A percentile compares a stretch with the other conserved stretches of the same genome.
These are phyloP conservation scores for Lunasporangiospora selenospora DNA, from an alignment of 192 early-diverging fungal genomes.

Conservation along the genomic window DNA sequence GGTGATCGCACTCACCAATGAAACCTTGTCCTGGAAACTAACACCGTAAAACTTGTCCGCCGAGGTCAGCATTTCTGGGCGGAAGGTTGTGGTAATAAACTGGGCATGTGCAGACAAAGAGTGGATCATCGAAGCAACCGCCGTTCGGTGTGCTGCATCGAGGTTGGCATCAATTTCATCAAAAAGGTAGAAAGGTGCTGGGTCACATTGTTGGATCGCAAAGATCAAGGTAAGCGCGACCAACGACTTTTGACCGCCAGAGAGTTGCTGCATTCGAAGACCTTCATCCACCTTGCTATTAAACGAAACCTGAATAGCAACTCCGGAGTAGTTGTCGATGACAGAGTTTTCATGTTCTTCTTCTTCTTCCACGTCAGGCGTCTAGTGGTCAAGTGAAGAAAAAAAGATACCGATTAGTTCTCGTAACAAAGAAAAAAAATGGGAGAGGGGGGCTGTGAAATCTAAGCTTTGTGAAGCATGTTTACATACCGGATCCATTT, in stretches of 20 bases:
- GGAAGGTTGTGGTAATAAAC: slow-evolving; percentile 98
- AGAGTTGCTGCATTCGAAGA: slow-evolving; percentile 93
- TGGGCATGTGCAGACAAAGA: slow-evolving; percentile 85
- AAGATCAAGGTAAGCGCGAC: slow-evolving; percentile 98
- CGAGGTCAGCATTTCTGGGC: slow-evolving; percentile 90
- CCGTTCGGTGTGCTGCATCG: slow-evolving; percentile 92
- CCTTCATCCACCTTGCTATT: slow-evolving; percentile 88
- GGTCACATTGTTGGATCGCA: slow-evolving; percentile 98
- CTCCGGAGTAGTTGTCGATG: slow-evolving; percentile 89
- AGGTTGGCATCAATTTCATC: slow-evolving; percentile 99
- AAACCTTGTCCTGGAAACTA: slow-evolving; percentile 95
- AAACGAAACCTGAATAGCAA: slow-evolving; percentile 94
- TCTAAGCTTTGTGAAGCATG: no score
- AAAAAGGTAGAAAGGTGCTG: slow-evolving; percentile 99
- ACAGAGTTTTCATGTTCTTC: slow-evolving; percentile 42
- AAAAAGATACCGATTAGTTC: background rate
- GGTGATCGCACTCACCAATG: slow-evolving; percentile 77
- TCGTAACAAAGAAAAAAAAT: no score
- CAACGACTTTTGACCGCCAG: slow-evolving; percentile 97
- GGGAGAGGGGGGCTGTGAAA: no score
- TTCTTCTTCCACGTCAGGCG: slow-evolving; percentile 44
- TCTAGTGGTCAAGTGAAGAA: slow-evolving; percentile 1
- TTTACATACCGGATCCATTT: slow-evolving; percentile 59
- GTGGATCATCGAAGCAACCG: slow-evolving; percentile 96
- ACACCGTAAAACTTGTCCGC: slow-evolving; percentile 98